These are phyloP conservation scores for Cymbidium sinense DNA, from an alignment of 106 monocot genomes.

Conservation along the genomic window DNA sequence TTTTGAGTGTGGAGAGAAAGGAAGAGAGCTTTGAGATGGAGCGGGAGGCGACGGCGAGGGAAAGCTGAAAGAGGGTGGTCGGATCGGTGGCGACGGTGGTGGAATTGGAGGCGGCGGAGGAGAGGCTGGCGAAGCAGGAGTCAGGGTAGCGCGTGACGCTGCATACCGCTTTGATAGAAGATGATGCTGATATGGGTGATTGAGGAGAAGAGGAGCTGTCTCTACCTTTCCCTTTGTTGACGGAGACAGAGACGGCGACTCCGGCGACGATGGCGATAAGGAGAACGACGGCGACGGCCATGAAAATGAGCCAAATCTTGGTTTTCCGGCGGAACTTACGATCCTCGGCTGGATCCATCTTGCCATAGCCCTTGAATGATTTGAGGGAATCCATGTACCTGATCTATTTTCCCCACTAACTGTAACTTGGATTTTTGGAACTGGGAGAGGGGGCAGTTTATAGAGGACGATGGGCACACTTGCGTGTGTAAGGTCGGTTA, in stretches of 20 bases:
- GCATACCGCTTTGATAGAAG: constrained; percentile 56
- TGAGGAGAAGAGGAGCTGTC: neutral
- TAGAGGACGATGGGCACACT: too few species aligned
- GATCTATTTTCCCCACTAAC: too few species aligned
- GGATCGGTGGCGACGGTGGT: constrained; percentile 29
- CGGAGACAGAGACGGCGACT: constrained; percentile 15
- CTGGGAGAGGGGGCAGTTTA: too few species aligned
- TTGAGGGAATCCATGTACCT: constrained; percentile 30
- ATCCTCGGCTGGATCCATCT: constrained; percentile 28
- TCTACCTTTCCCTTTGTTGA: constrained; percentile 10
- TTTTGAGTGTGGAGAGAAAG: constrained; percentile 11
- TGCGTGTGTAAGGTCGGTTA: too few species aligned
- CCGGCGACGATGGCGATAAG: constrained; percentile 37
- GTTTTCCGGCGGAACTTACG: constrained; percentile 31
- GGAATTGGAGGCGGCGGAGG: constrained; percentile 24
- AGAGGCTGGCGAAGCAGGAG: constrained; percentile 54
- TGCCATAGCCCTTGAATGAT: constrained; percentile 49
- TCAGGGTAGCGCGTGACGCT: constrained; percentile 41
- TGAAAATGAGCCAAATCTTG: constrained; percentile 31
- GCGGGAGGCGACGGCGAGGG: constrained; percentile 36
- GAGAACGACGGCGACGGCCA: constrained; percentile 27
- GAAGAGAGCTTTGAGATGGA: constrained; percentile 18
- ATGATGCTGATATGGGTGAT: constrained; percentile 11
- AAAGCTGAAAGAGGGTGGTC: constrained; percentile 47
- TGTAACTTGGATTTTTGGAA: too few species aligned